Evolutionary conservation across 169 alveolate genomes (phyloP).

Genomic region (Miamiensis avidus): DNA sequence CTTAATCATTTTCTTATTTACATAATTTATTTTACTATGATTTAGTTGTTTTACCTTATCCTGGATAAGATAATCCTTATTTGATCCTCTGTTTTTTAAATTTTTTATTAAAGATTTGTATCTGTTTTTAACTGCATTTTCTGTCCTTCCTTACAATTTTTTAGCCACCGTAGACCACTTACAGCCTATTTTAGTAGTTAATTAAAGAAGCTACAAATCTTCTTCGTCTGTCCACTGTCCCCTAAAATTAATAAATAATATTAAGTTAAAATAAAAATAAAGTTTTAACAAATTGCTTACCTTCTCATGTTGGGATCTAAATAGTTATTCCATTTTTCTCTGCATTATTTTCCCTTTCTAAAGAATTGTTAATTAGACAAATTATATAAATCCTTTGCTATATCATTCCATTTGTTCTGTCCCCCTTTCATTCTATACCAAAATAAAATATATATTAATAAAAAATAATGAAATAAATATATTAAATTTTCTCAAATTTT

Average conservation of each 20-base stretch:
- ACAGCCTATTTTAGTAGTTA: constrained; percentile 58
- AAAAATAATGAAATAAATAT: no score
- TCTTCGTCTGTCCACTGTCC: constrained; percentile 65
- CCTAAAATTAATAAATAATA: constrained; percentile 50
- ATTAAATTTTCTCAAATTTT: not conserved
- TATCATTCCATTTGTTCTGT: constrained; percentile 70
- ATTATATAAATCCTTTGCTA: constrained; percentile 65
- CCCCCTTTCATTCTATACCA: constrained; percentile 29
- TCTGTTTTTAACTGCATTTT: constrained; percentile 78
- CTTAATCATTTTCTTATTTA: not conserved
- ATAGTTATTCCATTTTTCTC: constrained; percentile 90
- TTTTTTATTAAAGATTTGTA: constrained; percentile 10
- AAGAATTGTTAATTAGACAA: constrained; percentile 25
- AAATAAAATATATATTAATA: no score
- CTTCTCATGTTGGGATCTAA: constrained; percentile 77
- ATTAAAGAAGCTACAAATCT: constrained; percentile 54
- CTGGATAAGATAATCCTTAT: not conserved
- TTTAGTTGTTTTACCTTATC: not conserved
- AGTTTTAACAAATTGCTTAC: constrained; percentile 78
- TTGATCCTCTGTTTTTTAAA: no score
- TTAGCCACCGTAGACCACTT: constrained; percentile 70
- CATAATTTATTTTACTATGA: no score
- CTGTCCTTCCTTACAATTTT: constrained; percentile 69
- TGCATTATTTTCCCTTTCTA: constrained; percentile 84
- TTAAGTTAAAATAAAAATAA: constrained; percentile 43